Evolutionary conservation across 768 basidiomycete species (phyloP), one percentile per base, ranked within the genome.

Genomic region (Psilocybe cyanescens): DNA sequence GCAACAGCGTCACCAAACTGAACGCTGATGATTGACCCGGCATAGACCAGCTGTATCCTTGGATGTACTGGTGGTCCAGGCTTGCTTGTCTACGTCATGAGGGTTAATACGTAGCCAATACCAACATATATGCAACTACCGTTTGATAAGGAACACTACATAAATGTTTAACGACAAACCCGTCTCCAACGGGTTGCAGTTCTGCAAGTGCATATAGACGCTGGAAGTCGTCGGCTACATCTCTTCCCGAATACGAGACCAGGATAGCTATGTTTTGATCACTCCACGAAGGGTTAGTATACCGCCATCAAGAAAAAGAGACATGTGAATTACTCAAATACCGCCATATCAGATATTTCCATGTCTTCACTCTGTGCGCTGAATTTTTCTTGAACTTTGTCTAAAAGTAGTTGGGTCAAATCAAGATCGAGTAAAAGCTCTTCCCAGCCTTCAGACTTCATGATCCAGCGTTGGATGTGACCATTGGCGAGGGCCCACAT

Each of bases 1-100:
- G 88, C 87, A 17, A 92, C 85, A 1, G 90, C 86, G 71, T 93
- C 91, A 30, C 90, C 90, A 63, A 91, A 93, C 66, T 92, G 85
- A 6, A 91, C 80, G 35, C 82, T 79, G 41, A 86, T 73, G 8
- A 91, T 68, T 19, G 81, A 76, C 17, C 89, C 90, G n/a, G 78
- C 79, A n/a, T 79, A 75, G 24, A 90, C 73, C 16, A 87, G 76
- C 56, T 84, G 84, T 56, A 93, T 79, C 48, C 87, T 81, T 39
- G 91, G 89, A 68, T 91, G 90, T 62, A 87, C 85, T 0, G 90
- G 89, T 1, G 88, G 88, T 29, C 86, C 84, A 41, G 86, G 88
- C 60, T 81, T 79, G 31, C 85, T 83, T 19, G 85, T 90, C 91
- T 91, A 35, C 24, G 59, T 24, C 35, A 30, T 8, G 39, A 44